These are phyloP conservation scores for Heliocybe sulcata DNA, from an alignment of 1,284 basidiomycete species.

Conservation along the genomic window DNA sequence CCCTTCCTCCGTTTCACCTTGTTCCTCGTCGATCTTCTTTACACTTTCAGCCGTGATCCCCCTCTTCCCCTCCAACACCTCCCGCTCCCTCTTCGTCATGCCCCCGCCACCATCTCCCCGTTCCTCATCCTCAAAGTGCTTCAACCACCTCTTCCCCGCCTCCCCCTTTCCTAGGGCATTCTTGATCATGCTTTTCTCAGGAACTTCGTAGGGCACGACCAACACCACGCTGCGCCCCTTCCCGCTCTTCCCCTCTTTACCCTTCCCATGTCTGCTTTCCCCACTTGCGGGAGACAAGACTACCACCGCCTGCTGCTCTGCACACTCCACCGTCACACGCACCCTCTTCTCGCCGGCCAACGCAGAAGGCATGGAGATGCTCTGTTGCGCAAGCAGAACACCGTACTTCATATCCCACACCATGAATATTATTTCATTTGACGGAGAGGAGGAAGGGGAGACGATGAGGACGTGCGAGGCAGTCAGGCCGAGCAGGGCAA, in stretches of 20 bases:
- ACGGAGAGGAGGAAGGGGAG: not conserved
- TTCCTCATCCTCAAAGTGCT: not conserved
- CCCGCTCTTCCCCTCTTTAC: not conserved
- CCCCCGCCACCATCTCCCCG: not conserved
- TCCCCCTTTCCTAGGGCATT: not conserved
- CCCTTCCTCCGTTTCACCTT: not conserved
- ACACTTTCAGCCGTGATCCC: slow-evolving; percentile 38
- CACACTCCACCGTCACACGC: not conserved
- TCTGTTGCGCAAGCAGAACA: not conserved
- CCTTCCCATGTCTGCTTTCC: too few species aligned
- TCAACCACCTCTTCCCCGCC: not conserved
- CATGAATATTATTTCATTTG: not conserved
- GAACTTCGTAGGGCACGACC: not conserved
- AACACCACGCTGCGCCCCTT: not conserved
- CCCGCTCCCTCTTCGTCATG: slow-evolving; percentile 19
- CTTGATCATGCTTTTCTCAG: not conserved
- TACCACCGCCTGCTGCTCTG: not conserved
- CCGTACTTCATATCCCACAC: not conserved
- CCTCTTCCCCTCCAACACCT: slow-evolving; percentile 40
- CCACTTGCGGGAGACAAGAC: not conserved
- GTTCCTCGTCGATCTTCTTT: slow-evolving; percentile 14
- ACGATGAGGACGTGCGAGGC: not conserved
- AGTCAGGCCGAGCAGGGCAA: not conserved
- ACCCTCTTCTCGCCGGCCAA: not conserved
- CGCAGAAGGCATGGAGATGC: not conserved